A percentile compares a stretch with the other conserved stretches of the same genome.
Conservation (phyloP, 768 basidiomycete species). For the Panaeolus cyanescens region DNA sequence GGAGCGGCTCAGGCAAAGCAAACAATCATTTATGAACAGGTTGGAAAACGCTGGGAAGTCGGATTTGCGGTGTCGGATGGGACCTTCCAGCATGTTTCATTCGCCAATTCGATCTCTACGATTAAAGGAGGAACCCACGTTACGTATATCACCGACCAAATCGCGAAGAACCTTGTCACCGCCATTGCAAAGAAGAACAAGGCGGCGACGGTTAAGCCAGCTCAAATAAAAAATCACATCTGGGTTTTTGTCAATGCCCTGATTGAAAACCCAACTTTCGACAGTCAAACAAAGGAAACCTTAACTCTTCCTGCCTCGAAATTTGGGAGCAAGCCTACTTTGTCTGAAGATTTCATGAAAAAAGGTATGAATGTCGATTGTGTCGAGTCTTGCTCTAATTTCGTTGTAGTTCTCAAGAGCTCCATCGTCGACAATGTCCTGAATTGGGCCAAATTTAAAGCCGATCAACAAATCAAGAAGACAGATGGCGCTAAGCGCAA, state of each 20-base stretch:
- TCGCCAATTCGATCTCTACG: slow-evolving; percentile 96
- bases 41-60: slow-evolving; percentile 88
- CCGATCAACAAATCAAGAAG: slow-evolving; percentile 94
- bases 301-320: slow-evolving; percentile 85
- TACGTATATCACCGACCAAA: slow-evolving; percentile 78
- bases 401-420: slow-evolving; percentile 69
- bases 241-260: slow-evolving; percentile 97
- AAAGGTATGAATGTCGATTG: slow-evolving; percentile 83
- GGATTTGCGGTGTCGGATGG: slow-evolving; percentile 95
- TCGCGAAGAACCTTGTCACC: slow-evolving; percentile 81
- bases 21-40: slow-evolving; percentile 79
- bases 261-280: slow-evolving; percentile 97
- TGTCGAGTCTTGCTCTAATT: background rate
- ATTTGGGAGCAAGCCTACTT: slow-evolving; percentile 83
- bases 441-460: slow-evolving; percentile 97
- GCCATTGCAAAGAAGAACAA: slow-evolving; percentile 97
- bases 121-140: slow-evolving; percentile 98
- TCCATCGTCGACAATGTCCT: slow-evolving; percentile 89
- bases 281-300: slow-evolving; percentile 98
- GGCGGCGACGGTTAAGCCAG: slow-evolving; percentile 88
- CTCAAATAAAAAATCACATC: slow-evolving; percentile 97
- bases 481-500: slow-evolving; percentile 91
- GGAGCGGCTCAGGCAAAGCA: slow-evolving; percentile 78
- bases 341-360: slow-evolving; percentile 95
- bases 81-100: slow-evolving; percentile 90